Evolutionary conservation across 1,139 yeast genomes (phyloP), one percentile per base, ranked within the genome.

Genomic region (Arxiozyma slooffiae): DNA sequence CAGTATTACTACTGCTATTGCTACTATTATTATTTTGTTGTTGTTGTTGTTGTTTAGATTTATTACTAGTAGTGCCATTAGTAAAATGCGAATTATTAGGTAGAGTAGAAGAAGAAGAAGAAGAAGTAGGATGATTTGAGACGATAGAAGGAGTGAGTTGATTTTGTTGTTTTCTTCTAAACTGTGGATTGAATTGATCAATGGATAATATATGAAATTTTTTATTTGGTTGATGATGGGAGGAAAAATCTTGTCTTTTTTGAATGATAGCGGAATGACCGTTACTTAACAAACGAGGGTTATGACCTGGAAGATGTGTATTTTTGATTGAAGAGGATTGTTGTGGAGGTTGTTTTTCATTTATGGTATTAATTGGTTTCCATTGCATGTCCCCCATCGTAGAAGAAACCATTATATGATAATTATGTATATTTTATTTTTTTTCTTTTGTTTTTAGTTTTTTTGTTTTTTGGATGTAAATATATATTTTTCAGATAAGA

Each of bases 81-180:
- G 41, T 20, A 5, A 20, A 41, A n/a, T 37, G 34, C n/a, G n/a
- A 9, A 14, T 38, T 14, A 23, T 24, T 16, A n/a, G 43, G 16
- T n/a, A 70, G 80, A 54, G 69, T 72, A 49, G 81, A 75, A 60
- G 76, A 69, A 49, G 74, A 75, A 55, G 76, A 77, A 46, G 69
- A 71, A 46, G 70, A 73, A 58, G 83, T 79, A n/a, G n/a, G n/a
- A n/a, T n/a, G n/a, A 8, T 70, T 78, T 56, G 69, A 72, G 49
- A 81, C 75, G 60, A 76, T 69, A 49, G 74, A 74, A 55, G 76
- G 77, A 47, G 80, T n/a, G n/a, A n/a, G 81, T 59, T 81, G 81
- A 54, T 82, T 79, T 51, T 75, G 77, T 57, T 5, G 24, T 30
- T 42, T 26, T 30, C 20, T 42, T 17, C 30, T 42, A 7, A 42